Base-by-base conservation (phyloP, 768 basidiomycete species). In the Pleurotus ostreatus region DNA sequence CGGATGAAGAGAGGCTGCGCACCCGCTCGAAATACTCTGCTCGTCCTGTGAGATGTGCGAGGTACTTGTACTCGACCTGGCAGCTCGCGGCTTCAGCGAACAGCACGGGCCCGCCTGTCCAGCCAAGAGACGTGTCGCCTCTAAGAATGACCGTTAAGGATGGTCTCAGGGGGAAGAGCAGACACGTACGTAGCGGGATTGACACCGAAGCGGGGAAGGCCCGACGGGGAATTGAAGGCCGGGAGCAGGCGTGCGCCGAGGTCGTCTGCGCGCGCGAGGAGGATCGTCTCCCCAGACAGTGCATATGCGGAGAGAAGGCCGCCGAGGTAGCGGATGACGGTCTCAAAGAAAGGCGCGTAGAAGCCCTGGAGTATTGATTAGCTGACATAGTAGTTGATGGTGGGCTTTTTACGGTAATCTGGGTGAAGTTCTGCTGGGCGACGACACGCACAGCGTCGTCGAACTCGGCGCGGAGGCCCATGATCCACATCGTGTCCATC, bases 401-500 rank as follows among this genome's bases (percentile, higher is more conserved):
- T 47, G 46, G 52, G 15, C n/a, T 15, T 70, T 74, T 55, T 60
- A 75, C 64, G 58, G 64, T n/a, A 55, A 58, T 37, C 39, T 69
- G 59, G 6, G 64, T 55, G 55, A 85, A 84, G 15, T 73, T 73
- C 46, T 72, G 68, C n/a, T 74, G 70, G 11, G 73, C 71, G 18
- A 86, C 71, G 38, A 74, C 71, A 7, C 77, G 72, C 2, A 89
- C 65, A 1, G 84, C 83, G 1, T 80, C 72, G 38, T 77, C 65
- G 62, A 90, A 92, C 60, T 92, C 83, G 0, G 84, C 76, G 22
- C 80, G 70, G n/a, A 93, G 72, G 5, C 80, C 89, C 83, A 93
- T 86, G 43, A 94, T 77, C 73, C 85, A 82, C 76, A 95, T 83
- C 1, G 89, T 89, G 63, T 92, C 89, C 39, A 94, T 74, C 0